Evolutionary conservation across 2,329 filamentous ascomycete genomes (phyloP), one percentile per base, ranked within the genome.

Genomic region (Aureobasidium musti): DNA sequence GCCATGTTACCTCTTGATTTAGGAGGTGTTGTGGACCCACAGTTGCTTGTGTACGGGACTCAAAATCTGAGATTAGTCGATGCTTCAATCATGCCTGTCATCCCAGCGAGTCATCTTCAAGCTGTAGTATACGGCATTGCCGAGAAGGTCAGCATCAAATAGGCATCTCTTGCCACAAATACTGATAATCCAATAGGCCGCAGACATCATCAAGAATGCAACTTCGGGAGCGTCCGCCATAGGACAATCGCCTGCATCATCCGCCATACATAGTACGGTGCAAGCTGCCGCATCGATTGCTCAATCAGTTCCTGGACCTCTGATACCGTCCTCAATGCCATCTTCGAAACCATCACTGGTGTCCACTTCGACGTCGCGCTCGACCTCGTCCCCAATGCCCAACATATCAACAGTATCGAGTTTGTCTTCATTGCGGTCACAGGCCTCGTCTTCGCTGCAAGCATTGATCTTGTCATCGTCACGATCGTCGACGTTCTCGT

Each of bases 1-100:
- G 79, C 81, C 8, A 84, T 84, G 83, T 74, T 81, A 63, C 81
- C 81, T 2, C 71, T 74, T 28, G 78, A 78, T 33, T 75, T 81
- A 2, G 83, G 82, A 0, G 83, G 82, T 2, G 83, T 84, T 14
- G 82, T 84, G 0, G 79, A 82, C 65, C 69, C 79, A 8, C 71
- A 75, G 21, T 72, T 82, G 5, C 71, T 73, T 53, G 81, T 83
- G 0, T 81, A 81, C 67, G 81, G 81, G 4, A 79, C 77, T 28
- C 71, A 70, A 43, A 81, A 81, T 63, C 69, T 82, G 54, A 75
- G 81, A 41, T 76, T 82, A 30, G 80, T 82, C 4, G 81, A 83
- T 69, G 78, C 79, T 5, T 77, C 78, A 17, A 73, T 82, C 35
- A 77, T 82, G 30, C 81, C 81, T 8, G 68, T 82, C 60, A 76